Evolutionary conservation across 192 early-diverging fungal species (phyloP), one percentile per base, ranked within the genome.

Genomic region (Tieghemiomyces parasiticus): DNA sequence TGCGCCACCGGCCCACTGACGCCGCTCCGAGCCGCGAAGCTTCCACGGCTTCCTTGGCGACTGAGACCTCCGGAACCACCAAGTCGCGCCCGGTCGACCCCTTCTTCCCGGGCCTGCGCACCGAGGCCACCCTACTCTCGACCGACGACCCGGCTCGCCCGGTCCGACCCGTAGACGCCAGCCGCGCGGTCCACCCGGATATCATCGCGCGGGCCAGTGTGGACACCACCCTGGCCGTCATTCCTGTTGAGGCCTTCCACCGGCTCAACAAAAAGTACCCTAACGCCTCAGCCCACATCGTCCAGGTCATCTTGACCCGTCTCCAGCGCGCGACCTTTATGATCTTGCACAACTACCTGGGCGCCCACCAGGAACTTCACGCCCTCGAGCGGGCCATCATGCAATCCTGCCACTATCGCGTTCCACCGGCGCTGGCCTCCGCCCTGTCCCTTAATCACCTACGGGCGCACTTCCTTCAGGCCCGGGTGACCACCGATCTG

Each of bases 321-420:
- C 89, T 99, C 62, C 91, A 97, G 70, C 81, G 95, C 0, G 93
- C 95, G 42, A 97, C 95, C 0, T 82, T 93, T 67, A 75, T 89
- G 64, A 92, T 91, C 3, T 81, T 94, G 56, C 84, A 90, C 65
- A 78, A 85, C 56, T 97, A 95, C 60, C 76, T 95, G 1, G 90
- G 88, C 9, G 65, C 95, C 46, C 86, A 87, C 3, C 81, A 85
- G 51, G 92, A 95, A 60, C 77, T 97, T 1, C 75, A 96, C 47
- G 77, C 81, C 29, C 83, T 92, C 53, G 92, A 98, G 64, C 81
- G 85, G 35, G 74, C 77, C 8, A 81, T 91, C n/a, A 86, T 86
- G 64, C 86, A 89, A 33, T 76, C 90, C 29, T 74, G 77, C 0
- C 80, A 78, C 45, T 71, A 69, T 61, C 58, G 29, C 35, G 71